Evolutionary conservation across 2,329 filamentous ascomycete genomes (phyloP).

Genomic region (Taxawa tesnikishii): DNA sequence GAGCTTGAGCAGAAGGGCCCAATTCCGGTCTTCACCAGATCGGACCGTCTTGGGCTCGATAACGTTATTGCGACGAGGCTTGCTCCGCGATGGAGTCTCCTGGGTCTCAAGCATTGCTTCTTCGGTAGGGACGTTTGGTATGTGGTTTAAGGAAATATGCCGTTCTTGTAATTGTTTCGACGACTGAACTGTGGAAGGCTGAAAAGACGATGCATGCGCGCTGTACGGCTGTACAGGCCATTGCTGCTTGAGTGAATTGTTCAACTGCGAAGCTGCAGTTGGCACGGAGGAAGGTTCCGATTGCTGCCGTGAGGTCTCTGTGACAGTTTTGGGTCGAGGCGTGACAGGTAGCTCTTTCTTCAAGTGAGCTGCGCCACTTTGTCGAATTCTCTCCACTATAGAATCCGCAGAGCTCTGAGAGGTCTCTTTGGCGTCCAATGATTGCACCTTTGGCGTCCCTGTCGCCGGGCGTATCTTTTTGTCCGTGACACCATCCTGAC

Average conservation of each 20-base stretch:
- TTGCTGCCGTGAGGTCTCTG: constrained; percentile 1
- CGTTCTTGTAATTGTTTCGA: constrained; percentile 1
- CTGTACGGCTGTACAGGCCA: constrained; percentile 9
- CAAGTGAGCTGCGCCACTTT: too few relatives aligned
- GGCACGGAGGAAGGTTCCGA: not conserved
- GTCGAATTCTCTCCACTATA: too few relatives aligned
- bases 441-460: too few relatives aligned
- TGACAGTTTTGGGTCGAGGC: too few relatives aligned
- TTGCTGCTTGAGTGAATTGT: constrained; percentile 7
- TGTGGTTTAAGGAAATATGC: constrained; percentile 8
- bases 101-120: constrained; percentile 1
- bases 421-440: too few relatives aligned
- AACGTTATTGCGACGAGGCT: constrained; percentile 8
- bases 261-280: not conserved
- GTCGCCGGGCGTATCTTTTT: too few relatives aligned
- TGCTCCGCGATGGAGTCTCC: constrained; percentile 6
- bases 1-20: constrained; percentile 30
- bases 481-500: too few relatives aligned
- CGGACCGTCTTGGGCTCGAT: constrained; percentile 26
- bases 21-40: constrained; percentile 32
- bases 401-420: too few relatives aligned
- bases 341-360: not conserved
- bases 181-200: constrained; percentile 10
- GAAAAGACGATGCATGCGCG: constrained; percentile 3
- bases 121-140: not conserved